Evolutionary conservation across 2,329 filamentous ascomycete species (phyloP), one percentile per base, ranked within the genome.

Genomic region (Fusarium euwallaceae): DNA sequence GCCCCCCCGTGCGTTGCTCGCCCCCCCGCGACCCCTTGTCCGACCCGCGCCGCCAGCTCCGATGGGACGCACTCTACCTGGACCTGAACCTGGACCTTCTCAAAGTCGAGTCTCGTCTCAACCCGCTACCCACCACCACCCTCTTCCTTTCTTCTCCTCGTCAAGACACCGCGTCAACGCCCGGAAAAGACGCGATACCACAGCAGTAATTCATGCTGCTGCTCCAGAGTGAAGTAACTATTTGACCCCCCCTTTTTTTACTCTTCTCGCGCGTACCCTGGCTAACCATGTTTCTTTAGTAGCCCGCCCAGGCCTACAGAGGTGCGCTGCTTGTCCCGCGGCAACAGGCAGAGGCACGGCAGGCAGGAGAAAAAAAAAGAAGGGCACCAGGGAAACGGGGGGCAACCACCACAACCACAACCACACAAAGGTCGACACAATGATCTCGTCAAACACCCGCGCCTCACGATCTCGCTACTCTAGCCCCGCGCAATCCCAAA

Each of bases 391-490:
- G 43, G 61, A 64, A 71, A 69, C 65, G 66, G 69, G 73, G 66
- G 51, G 68, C 55, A 62, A 66, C 64, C 67, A 62, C 67, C 69
- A 70, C 37, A 43, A 68, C 61, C 67, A 32, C 48, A 24, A 41
- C 63, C 67, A 17, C 20, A n/a, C 20, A 62, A 64, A 51, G 62
- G 60, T 66, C 45, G 66, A 67, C 76, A 77, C 67, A 70, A 84
- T 84, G 79, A 83, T 85, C 70, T 83, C 86, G 48, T 82, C 84
- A 71, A 86, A 82, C 78, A 87, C 85, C 73, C 83, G 87, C 82
- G 82, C 87, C 66, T 84, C 87, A 76, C 86, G 89, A 82, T 90
- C 89, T 82, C 88, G 89, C 64, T 89, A 86, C 76, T 89, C 89
- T 71, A 91, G 89, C 76, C 89, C 89, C 32, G 84, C 85, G 62